Base-by-base conservation (phyloP, 306 rosid species). In the Prunus campanulata region DNA sequence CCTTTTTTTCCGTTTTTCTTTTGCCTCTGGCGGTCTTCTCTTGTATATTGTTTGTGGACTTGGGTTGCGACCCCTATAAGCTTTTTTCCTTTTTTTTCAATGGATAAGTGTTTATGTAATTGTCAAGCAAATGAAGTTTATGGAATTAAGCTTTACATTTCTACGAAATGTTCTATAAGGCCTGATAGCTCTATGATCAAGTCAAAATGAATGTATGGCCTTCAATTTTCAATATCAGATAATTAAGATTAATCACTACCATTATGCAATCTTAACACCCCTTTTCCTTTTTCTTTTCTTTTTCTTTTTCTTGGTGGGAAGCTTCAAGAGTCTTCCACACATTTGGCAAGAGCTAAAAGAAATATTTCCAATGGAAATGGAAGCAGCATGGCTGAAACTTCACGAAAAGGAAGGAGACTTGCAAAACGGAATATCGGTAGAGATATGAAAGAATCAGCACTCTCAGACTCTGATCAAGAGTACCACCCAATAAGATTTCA, bases 341-440 rank as follows among this genome's bases (percentile, higher is more conserved):
- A 66, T 77, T 67, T 80, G 55, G 85, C 54, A 75, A 86, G 82
- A 77, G 88, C 71, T 32, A 86, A 85, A 87, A 85, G 89, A 83
- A 74, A 82, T 76, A 84, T 68, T 64, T 57, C 64, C 42, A 69
- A 68, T 68, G 55, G 60, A 48, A 79, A 71, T 48, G 87, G 65
- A 56, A 75, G 12, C 57, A 60, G 63, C 73, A 71, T 54, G 59
- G 80, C 80, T 70, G 85, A 78, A 79, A 81, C 71, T 83, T 88
- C 96, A 55, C 78, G 78, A 32, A 87, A 77, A 81, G 86, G 86
- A 74, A 86, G 84, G 86, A 82, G 85, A 87, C 78, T 83, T 56
- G 72, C 65, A 27, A 88, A 85, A 59, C 66, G 59, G 57, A 70
- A 57, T 69, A 67, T 30, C 71, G 76, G 55, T 67, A 52, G 52